Evolutionary conservation across 2,329 filamentous ascomycete genomes (phyloP).

Genomic region (Exophiala sideris): DNA sequence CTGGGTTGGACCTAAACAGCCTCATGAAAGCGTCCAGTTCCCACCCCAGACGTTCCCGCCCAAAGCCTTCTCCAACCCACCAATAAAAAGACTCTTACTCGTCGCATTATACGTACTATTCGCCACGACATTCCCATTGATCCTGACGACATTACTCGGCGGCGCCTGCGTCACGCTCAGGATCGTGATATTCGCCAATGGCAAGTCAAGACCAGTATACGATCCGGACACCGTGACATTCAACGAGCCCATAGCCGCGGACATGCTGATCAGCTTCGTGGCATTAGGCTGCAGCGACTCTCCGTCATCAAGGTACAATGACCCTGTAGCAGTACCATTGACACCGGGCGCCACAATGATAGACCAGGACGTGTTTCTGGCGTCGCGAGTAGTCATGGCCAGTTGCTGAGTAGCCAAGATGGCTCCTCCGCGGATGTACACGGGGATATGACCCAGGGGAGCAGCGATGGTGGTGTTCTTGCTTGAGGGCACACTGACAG

Average conservation of each 20-base stretch:
- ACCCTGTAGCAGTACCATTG: slow-evolving; percentile 56
- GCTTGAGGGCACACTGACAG: slow-evolving; percentile 49
- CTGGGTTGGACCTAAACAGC: too few relatives aligned
- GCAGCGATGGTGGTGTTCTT: slow-evolving; percentile 59
- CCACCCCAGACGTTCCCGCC: slow-evolving; percentile 55
- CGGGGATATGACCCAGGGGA: slow-evolving; percentile 66
- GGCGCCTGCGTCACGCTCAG: slow-evolving; percentile 51
- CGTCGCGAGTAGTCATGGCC: slow-evolving; percentile 63
- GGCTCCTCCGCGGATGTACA: slow-evolving; percentile 66
- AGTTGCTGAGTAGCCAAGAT: slow-evolving; percentile 67
- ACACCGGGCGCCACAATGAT: slow-evolving; percentile 60
- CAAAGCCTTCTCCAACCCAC: slow-evolving; percentile 50
- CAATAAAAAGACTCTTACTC: slow-evolving; percentile 50
- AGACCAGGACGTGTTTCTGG: slow-evolving; percentile 63
- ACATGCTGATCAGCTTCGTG: slow-evolving; percentile 50
- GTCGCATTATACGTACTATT: slow-evolving; percentile 45
- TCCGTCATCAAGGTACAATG: slow-evolving; percentile 72
- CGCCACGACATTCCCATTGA: slow-evolving; percentile 51
- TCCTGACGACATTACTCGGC: slow-evolving; percentile 42
- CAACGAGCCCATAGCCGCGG: slow-evolving; percentile 41
- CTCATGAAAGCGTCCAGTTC: slow-evolving; percentile 57
- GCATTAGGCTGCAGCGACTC: slow-evolving; percentile 59
- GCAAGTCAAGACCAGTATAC: slow-evolving; percentile 54
- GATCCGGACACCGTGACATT: slow-evolving; percentile 49
- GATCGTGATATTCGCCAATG: slow-evolving; percentile 61